Percentiles rank a stretch among this genome's conserved stretches.
Evolutionary conservation across 2,329 filamentous ascomycete genomes (phyloP).

Genomic region (Ophidiomyces ophidiicola): DNA sequence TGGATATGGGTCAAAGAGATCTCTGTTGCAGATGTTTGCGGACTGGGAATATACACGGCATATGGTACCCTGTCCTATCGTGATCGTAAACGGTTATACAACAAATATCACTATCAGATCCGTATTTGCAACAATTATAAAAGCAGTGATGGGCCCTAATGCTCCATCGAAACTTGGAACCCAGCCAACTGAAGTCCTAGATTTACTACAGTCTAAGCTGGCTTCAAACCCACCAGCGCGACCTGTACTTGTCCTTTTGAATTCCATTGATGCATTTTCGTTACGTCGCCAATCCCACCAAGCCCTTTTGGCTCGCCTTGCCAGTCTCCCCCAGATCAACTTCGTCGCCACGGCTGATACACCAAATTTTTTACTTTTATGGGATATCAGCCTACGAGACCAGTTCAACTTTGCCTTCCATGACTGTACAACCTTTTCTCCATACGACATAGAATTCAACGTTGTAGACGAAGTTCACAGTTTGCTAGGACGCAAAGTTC

Average conservation of each 20-base stretch:
- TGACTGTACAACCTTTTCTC: conserved; percentile 79
- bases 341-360: conserved; percentile 76
- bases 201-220: conserved; percentile 52
- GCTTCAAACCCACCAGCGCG: conserved; percentile 32
- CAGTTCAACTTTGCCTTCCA: conserved; percentile 82
- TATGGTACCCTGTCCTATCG: conserved; percentile 42
- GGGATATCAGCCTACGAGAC: conserved; percentile 75
- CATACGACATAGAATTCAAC: conserved; percentile 62
- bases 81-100: conserved; percentile 75
- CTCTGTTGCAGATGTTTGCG: conserved; percentile 63
- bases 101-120: conserved; percentile 35
- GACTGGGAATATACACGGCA: conserved; percentile 48
- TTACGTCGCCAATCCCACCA: conserved; percentile 62
- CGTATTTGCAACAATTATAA: conserved; percentile 48
- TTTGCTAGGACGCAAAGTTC: conserved; percentile 66
- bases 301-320: conserved; percentile 61
- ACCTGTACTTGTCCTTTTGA: conserved; percentile 58
- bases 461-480: conserved; percentile 84
- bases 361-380: conserved; percentile 74
- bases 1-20: conserved; percentile 80
- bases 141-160: conserved; percentile 42
- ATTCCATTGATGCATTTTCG: conserved; percentile 71
- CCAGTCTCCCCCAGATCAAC: conserved; percentile 57
- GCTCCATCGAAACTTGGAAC: conserved; percentile 44
- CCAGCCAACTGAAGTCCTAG: conserved; percentile 56